Evolutionary conservation across 257 asterid species (phyloP), one percentile per base, ranked within the genome.

Genomic region (Lavandula angustifolia): DNA sequence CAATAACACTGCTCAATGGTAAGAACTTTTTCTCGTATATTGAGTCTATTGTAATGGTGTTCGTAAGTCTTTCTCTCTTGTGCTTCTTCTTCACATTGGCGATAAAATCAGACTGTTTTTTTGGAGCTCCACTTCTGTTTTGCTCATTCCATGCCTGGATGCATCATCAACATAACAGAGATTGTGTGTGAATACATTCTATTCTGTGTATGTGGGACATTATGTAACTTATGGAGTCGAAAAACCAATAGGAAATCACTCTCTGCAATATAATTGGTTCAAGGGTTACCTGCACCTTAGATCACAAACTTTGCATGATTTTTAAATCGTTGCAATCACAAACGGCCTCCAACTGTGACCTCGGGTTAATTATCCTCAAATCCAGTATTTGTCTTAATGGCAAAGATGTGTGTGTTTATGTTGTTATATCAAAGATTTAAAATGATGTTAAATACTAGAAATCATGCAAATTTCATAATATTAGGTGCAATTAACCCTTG

Each of bases 131-230:
- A 50, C 78, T 77, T 72, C 85, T 84, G 57, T 73, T 86, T 61
- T 79, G 87, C 82, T 94, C 99, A 46, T 72, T 78, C 99, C 99
- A 94, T 29, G 99, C 97, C 99, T 94, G 69, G 41, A 64, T 31
- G 68, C 53, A 62, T 13, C 71, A 62, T 40, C 38, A 47, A 70
- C 11, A 50, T 40, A 11, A 42, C 27, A 42, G 16, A 32, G 33
- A 62, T 54, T 7, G 18, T 55, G 17, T 55, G 37, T 4, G 40
- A 50, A 13, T 48, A 58, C 3, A 4, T 4, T 6, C 31, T 50
- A 34, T 50, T 43, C n/a, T 13, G 54, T 0, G 31, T 33, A 31
- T 68, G 62, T 18, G 54, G 38, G 27, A 52, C 17, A 11, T 44
- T 14, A 41, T 54, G 13, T 22, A 55, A 55, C 22, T 16, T 9